phyloP scores from a whole-genome alignment of 2,329 filamentous ascomycete species.

The Ophiocordyceps robertsii region DNA sequence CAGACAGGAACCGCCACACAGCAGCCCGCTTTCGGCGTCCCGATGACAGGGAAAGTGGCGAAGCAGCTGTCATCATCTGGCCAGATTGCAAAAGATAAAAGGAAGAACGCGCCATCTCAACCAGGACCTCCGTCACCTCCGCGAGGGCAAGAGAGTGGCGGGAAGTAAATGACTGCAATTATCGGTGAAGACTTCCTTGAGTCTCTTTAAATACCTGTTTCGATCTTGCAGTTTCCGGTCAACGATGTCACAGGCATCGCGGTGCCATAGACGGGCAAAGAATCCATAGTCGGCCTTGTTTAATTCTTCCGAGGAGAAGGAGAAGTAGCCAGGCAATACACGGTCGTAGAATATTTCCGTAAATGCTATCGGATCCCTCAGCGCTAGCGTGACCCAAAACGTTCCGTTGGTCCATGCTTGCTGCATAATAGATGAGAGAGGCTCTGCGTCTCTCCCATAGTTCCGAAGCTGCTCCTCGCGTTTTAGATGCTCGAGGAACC shows the following conservation, averaged over 20 bases:
- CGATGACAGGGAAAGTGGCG: not conserved
- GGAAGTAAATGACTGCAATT: not conserved
- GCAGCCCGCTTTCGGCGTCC: not conserved
- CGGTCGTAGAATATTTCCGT: conserved; percentile 5
- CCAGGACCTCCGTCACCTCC: not conserved
- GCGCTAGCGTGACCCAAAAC: conserved; percentile 6
- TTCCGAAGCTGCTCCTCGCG: conserved; percentile 2
- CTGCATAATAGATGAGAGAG: conserved; percentile 5
- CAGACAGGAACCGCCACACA: not conserved
- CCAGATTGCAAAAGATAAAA: not conserved
- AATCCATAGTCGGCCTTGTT: conserved; percentile 3
- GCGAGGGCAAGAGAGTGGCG: not conserved
- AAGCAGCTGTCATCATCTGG: not conserved
- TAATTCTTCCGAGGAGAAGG: conserved; percentile 4
- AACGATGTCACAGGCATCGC: conserved; percentile 1
- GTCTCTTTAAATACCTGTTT: conserved; percentile 3
- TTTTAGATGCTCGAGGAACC: conserved; percentile 2
- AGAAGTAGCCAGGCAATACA: conserved; percentile 4
- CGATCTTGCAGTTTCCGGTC: conserved; percentile 4
- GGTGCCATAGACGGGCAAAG: conserved; percentile 5
- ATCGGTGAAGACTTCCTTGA: conserved; percentile 1
- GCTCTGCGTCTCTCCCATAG: not conserved
- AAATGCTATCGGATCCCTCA: conserved; percentile 4
- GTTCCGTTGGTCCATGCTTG: conserved; percentile 4
- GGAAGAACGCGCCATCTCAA: not conserved